phyloP scores from a whole-genome alignment of 148 eudicot species.

The Cornus florida region DNA sequence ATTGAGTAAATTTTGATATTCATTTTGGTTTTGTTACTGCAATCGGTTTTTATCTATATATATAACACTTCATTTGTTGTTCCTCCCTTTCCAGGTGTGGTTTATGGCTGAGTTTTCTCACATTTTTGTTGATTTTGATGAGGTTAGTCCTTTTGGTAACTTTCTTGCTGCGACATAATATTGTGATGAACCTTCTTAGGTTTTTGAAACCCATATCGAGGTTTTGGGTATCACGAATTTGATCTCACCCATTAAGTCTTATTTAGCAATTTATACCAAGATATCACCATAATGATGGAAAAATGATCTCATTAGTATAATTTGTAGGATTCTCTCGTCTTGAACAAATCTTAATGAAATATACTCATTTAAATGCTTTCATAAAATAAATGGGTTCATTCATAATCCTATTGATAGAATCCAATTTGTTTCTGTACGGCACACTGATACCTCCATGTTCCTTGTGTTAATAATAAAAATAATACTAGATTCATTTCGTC shows the following conservation, averaged over 20 bases:
- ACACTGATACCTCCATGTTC: not conserved
- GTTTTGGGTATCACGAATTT: not conserved
- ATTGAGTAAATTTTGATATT: not conserved
- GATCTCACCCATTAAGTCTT: not conserved
- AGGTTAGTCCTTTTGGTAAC: conserved; percentile 47
- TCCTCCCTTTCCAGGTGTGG: conserved; percentile 71
- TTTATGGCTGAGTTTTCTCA: conserved; percentile 85
- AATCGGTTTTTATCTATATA: not conserved
- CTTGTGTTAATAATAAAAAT: not conserved
- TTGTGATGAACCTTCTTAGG: not conserved
- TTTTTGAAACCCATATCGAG: not conserved
- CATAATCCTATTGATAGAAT: no score
- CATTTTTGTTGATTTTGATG: conserved; percentile 61
- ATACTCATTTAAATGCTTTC: not conserved
- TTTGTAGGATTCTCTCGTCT: not conserved
- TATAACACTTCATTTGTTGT: conserved; percentile 5
- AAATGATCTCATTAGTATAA: not conserved
- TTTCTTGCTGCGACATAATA: not conserved
- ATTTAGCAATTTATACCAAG: not conserved
- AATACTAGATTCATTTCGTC: not conserved
- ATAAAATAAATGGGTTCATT: not conserved
- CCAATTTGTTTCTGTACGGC: no score
- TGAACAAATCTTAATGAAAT: not conserved
- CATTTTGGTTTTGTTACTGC: not conserved
- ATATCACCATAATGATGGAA: not conserved